phyloP scores from a whole-genome alignment of 1,139 yeast species.

The Pichiaceae sp. region DNA sequence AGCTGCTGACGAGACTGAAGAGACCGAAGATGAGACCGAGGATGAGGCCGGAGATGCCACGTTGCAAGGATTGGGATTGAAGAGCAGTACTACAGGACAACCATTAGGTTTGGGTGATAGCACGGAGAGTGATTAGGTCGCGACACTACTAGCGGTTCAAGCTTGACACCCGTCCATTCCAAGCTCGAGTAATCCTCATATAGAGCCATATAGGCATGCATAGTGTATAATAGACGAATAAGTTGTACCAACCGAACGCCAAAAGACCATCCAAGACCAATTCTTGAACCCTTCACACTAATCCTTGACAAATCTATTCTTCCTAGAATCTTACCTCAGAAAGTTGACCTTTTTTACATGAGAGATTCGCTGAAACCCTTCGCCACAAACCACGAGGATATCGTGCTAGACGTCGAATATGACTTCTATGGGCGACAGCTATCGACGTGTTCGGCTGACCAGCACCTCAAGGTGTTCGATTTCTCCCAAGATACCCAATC shows the following conservation, averaged over 20 bases:
- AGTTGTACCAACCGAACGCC: no score
- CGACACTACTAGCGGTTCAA: no score
- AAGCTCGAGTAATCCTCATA: no score
- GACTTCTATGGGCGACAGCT: constrained; percentile 85
- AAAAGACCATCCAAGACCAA: no score
- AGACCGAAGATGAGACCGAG: constrained; percentile 18
- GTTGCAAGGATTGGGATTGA: not conserved
- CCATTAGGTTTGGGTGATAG: not conserved
- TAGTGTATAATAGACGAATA: no score
- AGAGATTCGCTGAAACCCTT: constrained; percentile 47
- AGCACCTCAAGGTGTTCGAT: constrained; percentile 81
- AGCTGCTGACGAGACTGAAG: constrained; percentile 9
- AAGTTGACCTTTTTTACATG: constrained; percentile 5
- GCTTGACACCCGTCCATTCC: no score
- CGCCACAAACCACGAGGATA: constrained; percentile 84
- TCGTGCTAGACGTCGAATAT: constrained; percentile 80
- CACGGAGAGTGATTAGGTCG: not conserved
- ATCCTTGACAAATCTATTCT: no score
- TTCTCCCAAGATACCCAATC: constrained; percentile 44
- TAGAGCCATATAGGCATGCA: no score
- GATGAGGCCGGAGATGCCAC: constrained; percentile 10
- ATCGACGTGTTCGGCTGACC: constrained; percentile 91
- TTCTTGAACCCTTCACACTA: no score
- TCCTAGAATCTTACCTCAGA: not conserved
- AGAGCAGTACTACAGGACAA: not conserved